Percentiles rank a stretch among this genome's conserved stretches.
Evolutionary conservation across 176 grass and related monocot species (phyloP).

Genomic region (Hsuehochloa calcarea): DNA sequence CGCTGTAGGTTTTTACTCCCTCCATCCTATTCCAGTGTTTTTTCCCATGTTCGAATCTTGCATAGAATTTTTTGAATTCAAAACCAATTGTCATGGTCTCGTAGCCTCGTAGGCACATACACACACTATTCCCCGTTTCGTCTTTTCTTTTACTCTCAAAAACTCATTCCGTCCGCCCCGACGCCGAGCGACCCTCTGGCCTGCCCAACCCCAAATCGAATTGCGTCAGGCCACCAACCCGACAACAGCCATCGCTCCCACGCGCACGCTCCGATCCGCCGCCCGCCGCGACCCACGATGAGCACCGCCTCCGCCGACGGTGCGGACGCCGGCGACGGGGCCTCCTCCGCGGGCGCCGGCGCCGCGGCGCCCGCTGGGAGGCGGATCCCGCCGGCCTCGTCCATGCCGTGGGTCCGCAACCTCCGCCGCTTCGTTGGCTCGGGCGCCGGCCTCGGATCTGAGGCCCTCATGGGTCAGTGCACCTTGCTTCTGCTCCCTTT

Average conservation of each 20-base stretch:
- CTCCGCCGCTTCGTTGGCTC: constrained; percentile 90
- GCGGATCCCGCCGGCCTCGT: constrained; percentile 83
- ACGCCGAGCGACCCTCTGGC: not conserved
- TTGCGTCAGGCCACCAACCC: not conserved
- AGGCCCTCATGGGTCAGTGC: constrained; percentile 85
- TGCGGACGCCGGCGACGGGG: constrained; percentile 39
- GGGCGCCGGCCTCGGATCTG: constrained; percentile 83
- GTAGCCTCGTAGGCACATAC: not conserved
- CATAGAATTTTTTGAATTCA: not conserved
- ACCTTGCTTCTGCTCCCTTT: not conserved
- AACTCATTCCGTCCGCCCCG: not conserved
- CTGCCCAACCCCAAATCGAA: not conserved
- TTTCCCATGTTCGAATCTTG: no score
- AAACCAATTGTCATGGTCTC: not conserved
- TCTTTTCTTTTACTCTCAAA: not conserved
- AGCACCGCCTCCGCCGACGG: constrained; percentile 60
- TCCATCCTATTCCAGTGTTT: not conserved
- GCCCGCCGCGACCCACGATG: constrained; percentile 37
- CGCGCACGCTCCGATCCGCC: constrained; percentile 30
- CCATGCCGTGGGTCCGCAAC: constrained; percentile 95
- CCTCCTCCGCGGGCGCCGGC: constrained; percentile 34
- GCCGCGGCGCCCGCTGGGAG: constrained; percentile 36
- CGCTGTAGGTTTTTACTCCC: no score
- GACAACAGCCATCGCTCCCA: not conserved
- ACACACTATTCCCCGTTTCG: not conserved